Evolutionary conservation across 2,329 filamentous ascomycete genomes (phyloP), one percentile per base, ranked within the genome.

Genomic region (Catunica adiposa): DNA sequence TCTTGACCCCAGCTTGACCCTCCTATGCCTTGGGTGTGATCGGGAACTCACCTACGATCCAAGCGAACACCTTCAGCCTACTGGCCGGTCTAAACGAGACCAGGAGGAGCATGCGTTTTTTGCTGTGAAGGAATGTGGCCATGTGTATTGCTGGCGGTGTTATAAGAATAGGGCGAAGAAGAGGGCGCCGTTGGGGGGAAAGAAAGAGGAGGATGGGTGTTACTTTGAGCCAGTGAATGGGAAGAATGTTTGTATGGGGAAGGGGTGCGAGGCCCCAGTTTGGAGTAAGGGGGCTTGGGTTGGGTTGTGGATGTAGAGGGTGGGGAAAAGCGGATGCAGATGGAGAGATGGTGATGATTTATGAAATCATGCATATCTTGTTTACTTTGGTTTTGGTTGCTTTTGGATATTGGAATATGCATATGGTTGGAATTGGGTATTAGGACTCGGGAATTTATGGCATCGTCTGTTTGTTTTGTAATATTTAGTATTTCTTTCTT

Each of bases 81-180:
- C 42, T 26, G 74, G 70, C 40, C 69, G 70, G 51, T 23, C 51
- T 51, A 80, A 76, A 62, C 62, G 66, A 34, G 70, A 74, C 20
- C 68, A 71, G 5, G 76, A 74, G 22, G 89, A 94, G 68, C 82
- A 86, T 64, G 85, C 95, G 63, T 90, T 97, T 60, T 97, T 89
- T 89, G 84, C 92, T 0, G 76, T 92, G 37, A 95, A 89, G 68
- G 77, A 77, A 53, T 98, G 92, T 66, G 92, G 92, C 61, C 92
- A 98, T 71, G 92, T 97, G 14, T 83, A 80, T 63, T 83, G 80
- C 66, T 74, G 73, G 57, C 69, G 70, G 7, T 83, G 80, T 66
- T 83, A 73, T 61, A 78, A 82, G 55, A 72, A 75, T 59, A 75
- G 79, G 50, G 71, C 65, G 25, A 68, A 70, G 2, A 66, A 66